Base-by-base conservation (phyloP, 1,139 yeast species). In the Hyphopichia buzzinii region DNA sequence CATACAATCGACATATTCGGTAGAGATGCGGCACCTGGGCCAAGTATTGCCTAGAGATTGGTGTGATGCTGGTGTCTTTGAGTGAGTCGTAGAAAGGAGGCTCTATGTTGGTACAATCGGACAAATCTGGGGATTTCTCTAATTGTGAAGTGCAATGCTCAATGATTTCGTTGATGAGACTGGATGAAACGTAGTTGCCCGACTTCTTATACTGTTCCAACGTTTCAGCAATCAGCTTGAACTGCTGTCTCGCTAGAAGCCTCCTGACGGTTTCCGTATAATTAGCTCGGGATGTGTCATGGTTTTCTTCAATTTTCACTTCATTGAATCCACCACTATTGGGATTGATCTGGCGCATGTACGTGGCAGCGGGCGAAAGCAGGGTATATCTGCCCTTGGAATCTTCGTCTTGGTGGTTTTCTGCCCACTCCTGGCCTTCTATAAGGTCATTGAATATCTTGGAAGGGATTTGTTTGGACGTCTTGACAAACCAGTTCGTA, bases 401-500 rank as follows among this genome's bases (percentile, higher is more conserved):
- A 16, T 35, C 39, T 19, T 36, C 28, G 10, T 48, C 44, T n/a
- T 46, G 32, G 4, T 30, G 14, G 21, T 35, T 21, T 13, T 36
- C 36, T 1, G 26, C 16, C 22, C 16, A 23, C 32, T 30, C 21
- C 30, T 31, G 2, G 15, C 21, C 6, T 13, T 31, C 34, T 2
- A 24, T 31, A 4, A 33, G 16, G 12, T 23, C 23, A 29, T 31
- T 39, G 30, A 44, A 36, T 19, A 43, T 34, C 17, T 36, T 40
- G 25, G 44, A 31, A 2, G 45, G 45, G 17, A 37, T 34, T 12
- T 35, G 36, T 23, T 34, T 37, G 15, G 59, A 44, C 11, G 54
- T 41, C 22, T 43, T 42, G 39, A 43, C 41, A 29, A 58, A 39
- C 63, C 64, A 59, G 31, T 48, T 49, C 1, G 55, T 41, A 30